These are phyloP conservation scores for Fusarium miscanthi DNA, from an alignment of 2,329 filamentous ascomycete species.

Conservation along the genomic window DNA sequence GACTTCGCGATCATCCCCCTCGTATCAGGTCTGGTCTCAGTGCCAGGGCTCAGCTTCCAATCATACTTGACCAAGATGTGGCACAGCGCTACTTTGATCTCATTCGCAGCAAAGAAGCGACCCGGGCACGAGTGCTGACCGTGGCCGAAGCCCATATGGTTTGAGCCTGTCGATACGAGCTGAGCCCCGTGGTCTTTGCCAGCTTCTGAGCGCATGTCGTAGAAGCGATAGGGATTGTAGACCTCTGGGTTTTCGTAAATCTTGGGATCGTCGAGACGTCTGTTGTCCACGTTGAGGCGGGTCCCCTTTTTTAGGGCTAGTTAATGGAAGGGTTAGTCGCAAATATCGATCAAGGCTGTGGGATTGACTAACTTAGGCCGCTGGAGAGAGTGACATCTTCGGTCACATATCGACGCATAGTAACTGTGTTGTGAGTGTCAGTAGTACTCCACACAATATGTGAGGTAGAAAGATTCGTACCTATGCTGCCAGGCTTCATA, in stretches of 20 bases:
- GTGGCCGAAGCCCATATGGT: slow-evolving; percentile 1
- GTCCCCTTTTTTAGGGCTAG: not conserved
- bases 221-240: slow-evolving; percentile 1
- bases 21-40: not conserved
- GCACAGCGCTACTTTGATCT: not conserved
- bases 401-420: not conserved
- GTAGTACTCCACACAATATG: rapidly evolving
- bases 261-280: not conserved
- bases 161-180: not conserved
- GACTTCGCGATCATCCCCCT: not conserved
- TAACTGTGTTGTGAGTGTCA: not conserved
- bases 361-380: not conserved
- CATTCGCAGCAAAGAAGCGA: slow-evolving; percentile 1
- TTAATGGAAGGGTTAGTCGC: rapidly evolving
- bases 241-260: not conserved
- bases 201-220: not conserved
- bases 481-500: not conserved
- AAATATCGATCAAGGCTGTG: rapidly evolving
- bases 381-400: not conserved
- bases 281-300: not conserved
- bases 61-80: slow-evolving; percentile 11
- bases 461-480: not conserved
- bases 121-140: not conserved
- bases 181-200: not conserved
- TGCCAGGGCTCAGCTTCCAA: not conserved